phyloP scores from a whole-genome alignment of 345 rosid species.

The Citrus glauca region DNA sequence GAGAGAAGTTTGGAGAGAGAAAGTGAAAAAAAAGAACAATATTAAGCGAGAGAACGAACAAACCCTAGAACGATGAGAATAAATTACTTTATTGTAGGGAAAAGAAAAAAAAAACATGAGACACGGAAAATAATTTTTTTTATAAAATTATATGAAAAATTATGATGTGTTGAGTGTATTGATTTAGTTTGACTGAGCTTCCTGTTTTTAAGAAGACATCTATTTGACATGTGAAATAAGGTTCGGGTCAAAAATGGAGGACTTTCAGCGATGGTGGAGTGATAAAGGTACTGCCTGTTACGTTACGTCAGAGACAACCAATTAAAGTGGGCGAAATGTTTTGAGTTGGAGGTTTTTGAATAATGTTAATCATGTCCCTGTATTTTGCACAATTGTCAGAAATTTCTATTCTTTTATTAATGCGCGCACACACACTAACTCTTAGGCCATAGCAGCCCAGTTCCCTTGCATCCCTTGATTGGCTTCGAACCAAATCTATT shows the following conservation, averaged over 20 bases:
- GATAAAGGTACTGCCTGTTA: background rate
- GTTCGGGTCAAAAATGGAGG: background rate
- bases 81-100: background rate
- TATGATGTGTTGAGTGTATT: background rate
- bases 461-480: too few species aligned
- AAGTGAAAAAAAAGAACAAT: background rate
- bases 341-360: too few species aligned
- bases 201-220: background rate
- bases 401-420: background rate
- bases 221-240: background rate
- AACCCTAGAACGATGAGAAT: background rate
- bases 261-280: background rate
- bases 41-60: background rate
- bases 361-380: background rate
- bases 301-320: background rate
- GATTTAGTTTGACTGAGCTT: background rate
- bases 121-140: background rate
- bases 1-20: background rate
- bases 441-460: too few species aligned
- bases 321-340: background rate
- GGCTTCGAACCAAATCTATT: too few species aligned
- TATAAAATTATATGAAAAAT: background rate
- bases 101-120: background rate
- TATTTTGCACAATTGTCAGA: background rate
- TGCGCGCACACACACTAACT: too few species aligned